phyloP scores from a whole-genome alignment of 176 grass and related monocot species.

The Phoenix roebelenii region DNA sequence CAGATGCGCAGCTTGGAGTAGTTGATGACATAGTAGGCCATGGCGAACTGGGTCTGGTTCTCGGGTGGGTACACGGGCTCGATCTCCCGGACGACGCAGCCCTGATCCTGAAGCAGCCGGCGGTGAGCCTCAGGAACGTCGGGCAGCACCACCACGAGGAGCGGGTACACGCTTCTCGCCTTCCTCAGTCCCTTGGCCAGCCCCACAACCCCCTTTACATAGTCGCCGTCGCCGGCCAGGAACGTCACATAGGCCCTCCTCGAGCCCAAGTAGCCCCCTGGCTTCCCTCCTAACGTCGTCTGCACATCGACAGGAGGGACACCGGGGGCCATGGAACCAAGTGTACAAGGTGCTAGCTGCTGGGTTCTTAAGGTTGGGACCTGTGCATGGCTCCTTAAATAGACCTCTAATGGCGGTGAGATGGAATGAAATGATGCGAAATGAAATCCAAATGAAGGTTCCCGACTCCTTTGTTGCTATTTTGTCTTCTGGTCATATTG shows the following conservation, averaged over 20 bases:
- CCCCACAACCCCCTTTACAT: constrained; percentile 13
- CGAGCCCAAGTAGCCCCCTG: too few species aligned
- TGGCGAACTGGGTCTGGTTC: constrained; percentile 19
- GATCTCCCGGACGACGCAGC: constrained; percentile 10
- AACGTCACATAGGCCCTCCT: constrained; percentile 5
- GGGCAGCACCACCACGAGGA: constrained; percentile 6
- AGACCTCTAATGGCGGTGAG: too few species aligned
- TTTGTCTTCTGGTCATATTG: too few species aligned
- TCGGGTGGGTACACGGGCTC: constrained; percentile 9
- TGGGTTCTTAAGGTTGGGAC: too few species aligned
- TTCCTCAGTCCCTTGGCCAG: constrained; percentile 15
- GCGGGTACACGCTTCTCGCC: constrained; percentile 4
- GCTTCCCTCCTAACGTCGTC: too few species aligned
- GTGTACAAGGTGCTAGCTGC: too few species aligned
- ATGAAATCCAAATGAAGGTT: too few species aligned
- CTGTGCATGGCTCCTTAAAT: too few species aligned
- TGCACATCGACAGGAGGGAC: too few species aligned
- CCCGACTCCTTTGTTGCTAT: too few species aligned
- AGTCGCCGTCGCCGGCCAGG: constrained; percentile 14
- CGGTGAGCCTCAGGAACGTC: constrained; percentile 13
- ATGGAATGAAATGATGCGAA: too few species aligned
- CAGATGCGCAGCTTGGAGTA: constrained; percentile 21
- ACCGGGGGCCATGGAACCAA: too few species aligned
- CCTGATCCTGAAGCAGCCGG: constrained; percentile 8
- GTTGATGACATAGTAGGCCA: constrained; percentile 18